Evolutionary conservation across 352 stramenopile genomes (phyloP), one percentile per base, ranked within the genome.

Genomic region (Globisporangium sylvaticum): DNA sequence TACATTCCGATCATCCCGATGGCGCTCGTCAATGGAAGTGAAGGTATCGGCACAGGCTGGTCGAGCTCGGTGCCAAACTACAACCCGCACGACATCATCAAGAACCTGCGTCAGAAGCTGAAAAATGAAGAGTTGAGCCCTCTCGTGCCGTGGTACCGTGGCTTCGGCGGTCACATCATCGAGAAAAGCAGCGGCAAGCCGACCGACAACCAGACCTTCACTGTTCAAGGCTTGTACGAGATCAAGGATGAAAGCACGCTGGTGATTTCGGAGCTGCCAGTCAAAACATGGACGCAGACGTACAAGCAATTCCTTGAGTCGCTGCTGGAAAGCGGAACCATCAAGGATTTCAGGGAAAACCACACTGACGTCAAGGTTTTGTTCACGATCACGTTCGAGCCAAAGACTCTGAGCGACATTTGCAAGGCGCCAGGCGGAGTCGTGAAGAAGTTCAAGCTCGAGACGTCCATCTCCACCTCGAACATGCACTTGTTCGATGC

Each of bases 401-500:
- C 78, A 1, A 89, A 95, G 56, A 82, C 63, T 18, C 64, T 96
- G n/a, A 77, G 71, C 22, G 79, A 90, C 24, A 90, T 91, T 70
- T 71, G 84, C 63, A 87, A 84, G 64, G 80, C 76, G 34, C 76
- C 76, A 54, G 77, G 77, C 58, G 78, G 90, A 73, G 88, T 99
- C 37, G 75, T 98, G 58, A 98, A 98, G 77, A 92, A 92, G 65
- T 98, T 99, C 69, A 98, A 98, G 72, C 90, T 99, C 3, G 92
- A 97, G 62, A 91, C 87, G 9, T 94, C 87, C 15, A 79, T 99
- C 39, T 96, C 83, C 10, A 98, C 92, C 2, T 97, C 88, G 14
- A 99, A 99, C 74, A 99, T 99, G 96, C 91, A 99, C 69, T 83
- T 98, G 8, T 99, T 99, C 76, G 91, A 98, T 66, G 67, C 75